Conservation (phyloP, 352 stramenopile genomes). For the Aphanomyces stellatus region DNA sequence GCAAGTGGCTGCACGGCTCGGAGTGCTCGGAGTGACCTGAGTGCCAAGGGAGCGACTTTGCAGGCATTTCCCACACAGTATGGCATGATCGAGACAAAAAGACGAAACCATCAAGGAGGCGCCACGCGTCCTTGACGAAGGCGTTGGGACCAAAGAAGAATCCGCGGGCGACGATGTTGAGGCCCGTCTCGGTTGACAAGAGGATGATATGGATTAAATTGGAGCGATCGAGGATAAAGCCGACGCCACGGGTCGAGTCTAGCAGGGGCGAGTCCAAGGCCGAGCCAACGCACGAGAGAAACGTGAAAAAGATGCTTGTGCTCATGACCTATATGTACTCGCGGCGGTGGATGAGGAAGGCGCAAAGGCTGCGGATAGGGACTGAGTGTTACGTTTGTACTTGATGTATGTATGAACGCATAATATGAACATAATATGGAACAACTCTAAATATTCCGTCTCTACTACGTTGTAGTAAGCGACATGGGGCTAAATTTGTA, state of each 20-base stretch:
- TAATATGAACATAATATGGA: too few species aligned
- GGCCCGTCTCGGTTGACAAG: conserved; percentile 81
- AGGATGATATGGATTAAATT: conserved; percentile 69
- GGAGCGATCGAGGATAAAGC: conserved; percentile 37
- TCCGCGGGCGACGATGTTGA: conserved; percentile 83
- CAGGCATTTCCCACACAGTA: conserved; percentile 28
- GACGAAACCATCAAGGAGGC: conserved; percentile 83
- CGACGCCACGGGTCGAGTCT: conserved; percentile 36
- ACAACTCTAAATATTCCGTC: too few species aligned
- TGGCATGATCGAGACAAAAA: conserved; percentile 59
- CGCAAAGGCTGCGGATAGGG: conserved; percentile 22
- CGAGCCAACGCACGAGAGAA: conserved; percentile 56
- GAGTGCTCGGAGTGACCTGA: conserved; percentile 50
- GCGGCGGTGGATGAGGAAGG: background rate
- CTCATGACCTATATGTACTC: background rate
- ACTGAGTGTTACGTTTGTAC: too few species aligned
- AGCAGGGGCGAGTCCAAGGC: conserved; percentile 79
- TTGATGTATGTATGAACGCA: too few species aligned
- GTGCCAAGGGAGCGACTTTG: conserved; percentile 18
- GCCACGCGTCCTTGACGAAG: conserved; percentile 84
- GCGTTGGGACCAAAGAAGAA: conserved; percentile 50
- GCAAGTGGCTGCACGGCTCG: conserved; percentile 56
- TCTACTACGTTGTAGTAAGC: too few species aligned
- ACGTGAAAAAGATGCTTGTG: background rate
- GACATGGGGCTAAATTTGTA: too few species aligned